Evolutionary conservation across 1,139 yeast genomes (phyloP).

Genomic region (Debaryomyces robertsiae): DNA sequence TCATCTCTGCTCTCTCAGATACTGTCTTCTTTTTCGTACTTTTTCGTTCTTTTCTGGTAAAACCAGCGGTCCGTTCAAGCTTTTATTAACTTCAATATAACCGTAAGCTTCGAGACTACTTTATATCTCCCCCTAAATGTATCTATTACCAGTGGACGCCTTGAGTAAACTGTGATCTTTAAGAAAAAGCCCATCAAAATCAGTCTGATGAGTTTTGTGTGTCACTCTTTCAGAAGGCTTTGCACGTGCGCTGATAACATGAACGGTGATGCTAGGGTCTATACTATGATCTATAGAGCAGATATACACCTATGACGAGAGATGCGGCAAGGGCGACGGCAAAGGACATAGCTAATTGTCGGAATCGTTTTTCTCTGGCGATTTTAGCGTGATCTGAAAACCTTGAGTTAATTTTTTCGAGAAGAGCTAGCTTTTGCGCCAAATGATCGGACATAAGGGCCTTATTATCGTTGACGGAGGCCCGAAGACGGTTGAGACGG

Average conservation of each 20-base stretch:
- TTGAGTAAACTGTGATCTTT: not conserved
- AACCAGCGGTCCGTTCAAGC: not conserved
- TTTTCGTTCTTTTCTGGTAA: too few relatives aligned
- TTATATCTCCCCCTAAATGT: not conserved
- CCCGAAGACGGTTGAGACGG: conserved; percentile 29
- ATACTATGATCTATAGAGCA: conserved; percentile 8
- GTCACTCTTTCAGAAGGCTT: not conserved
- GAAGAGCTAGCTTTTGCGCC: conserved; percentile 31
- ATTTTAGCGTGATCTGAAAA: conserved; percentile 31
- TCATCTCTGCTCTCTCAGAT: too few relatives aligned
- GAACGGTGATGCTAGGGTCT: not conserved
- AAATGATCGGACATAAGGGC: conserved; percentile 29
- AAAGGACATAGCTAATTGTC: conserved; percentile 28
- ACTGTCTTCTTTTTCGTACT: too few relatives aligned
- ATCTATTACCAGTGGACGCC: not conserved
- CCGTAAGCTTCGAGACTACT: not conserved
- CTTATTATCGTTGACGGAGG: conserved; percentile 31
- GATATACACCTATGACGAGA: conserved; percentile 21
- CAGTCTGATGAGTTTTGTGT: not conserved
- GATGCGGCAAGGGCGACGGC: conserved; percentile 24
- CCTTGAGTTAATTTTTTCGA: conserved; percentile 35
- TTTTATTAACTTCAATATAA: not conserved
- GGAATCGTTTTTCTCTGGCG: conserved; percentile 30
- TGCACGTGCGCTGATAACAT: conserved; percentile 2
- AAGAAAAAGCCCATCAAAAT: not conserved